Evolutionary conservation across 148 eudicot species (phyloP).

Genomic region (Dianthus caryophyllus): DNA sequence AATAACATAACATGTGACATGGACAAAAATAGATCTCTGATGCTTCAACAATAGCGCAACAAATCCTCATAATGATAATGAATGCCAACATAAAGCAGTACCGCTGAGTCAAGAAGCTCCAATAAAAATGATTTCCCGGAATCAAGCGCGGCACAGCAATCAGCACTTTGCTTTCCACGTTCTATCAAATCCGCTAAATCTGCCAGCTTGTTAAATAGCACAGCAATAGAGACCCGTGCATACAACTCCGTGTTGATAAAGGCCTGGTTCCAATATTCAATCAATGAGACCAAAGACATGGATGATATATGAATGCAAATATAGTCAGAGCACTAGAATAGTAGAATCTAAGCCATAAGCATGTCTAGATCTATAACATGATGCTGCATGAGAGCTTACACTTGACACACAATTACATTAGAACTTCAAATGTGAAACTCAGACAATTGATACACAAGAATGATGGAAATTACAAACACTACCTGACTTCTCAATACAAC

Average conservation of each 20-base stretch:
- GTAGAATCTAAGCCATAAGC: neutral
- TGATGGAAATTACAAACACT: neutral
- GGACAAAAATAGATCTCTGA: neutral
- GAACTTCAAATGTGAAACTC: neutral
- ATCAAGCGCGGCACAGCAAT: conserved; percentile 45
- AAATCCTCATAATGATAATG: neutral
- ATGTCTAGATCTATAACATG: neutral
- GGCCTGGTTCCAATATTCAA: conserved; percentile 38
- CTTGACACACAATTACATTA: no score
- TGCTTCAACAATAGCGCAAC: neutral
- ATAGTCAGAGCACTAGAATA: neutral
- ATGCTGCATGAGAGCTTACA: no score
- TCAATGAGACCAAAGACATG: neutral
- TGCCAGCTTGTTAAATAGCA: conserved; percentile 72
- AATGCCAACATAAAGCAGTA: conserved; percentile 24
- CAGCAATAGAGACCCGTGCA: conserved; percentile 97
- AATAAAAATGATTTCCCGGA: conserved; percentile 82
- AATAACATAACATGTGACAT: neutral
- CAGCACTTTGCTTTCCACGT: conserved; percentile 35
- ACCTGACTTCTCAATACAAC: neutral
- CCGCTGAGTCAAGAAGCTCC: conserved; percentile 81
- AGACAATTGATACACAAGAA: neutral
- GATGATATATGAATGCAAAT: conserved; percentile 5
- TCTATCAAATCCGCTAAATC: conserved; percentile 43
- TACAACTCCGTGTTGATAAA: conserved; percentile 93